These are phyloP conservation scores for Delonix regia DNA, from an alignment of 306 rosid species.

Conservation along the genomic window DNA sequence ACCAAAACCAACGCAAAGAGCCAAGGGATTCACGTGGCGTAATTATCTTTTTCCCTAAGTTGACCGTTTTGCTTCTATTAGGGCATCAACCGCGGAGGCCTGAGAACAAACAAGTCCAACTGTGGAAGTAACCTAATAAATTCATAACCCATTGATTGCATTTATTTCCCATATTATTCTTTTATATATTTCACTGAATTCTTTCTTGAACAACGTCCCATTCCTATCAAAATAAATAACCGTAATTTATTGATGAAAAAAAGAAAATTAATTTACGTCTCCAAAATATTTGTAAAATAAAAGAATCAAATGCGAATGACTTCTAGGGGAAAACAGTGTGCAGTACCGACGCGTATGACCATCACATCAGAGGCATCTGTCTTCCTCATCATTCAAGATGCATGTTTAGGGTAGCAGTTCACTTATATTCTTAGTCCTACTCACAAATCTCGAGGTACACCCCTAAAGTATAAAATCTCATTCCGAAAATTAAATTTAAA, in stretches of 20 bases:
- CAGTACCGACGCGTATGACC: neutral
- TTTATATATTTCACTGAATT: too few species aligned
- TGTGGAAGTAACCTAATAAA: neutral
- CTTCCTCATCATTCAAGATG: neutral
- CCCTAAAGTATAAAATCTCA: slow-evolving; percentile 6
- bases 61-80: slow-evolving; percentile 9
- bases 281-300: neutral
- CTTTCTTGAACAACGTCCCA: neutral
- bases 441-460: slow-evolving; percentile 25
- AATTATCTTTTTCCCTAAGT: slow-evolving; percentile 15
- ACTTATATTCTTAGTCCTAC: slow-evolving; percentile 8
- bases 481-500: neutral
- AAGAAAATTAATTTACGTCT: neutral
- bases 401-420: neutral
- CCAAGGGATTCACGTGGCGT: slow-evolving; percentile 23
- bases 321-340: neutral
- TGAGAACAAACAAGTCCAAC: neutral
- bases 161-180: neutral
- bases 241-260: neutral
- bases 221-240: too few species aligned
- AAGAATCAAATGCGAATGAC: neutral
- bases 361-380: slow-evolving; percentile 18
- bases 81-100: neutral
- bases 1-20: neutral
- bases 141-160: neutral